Percentiles rank a stretch among this genome's conserved stretches.
Conservation (phyloP, 192 early-diverging fungal genomes). For the Coemansia sp. region DNA sequence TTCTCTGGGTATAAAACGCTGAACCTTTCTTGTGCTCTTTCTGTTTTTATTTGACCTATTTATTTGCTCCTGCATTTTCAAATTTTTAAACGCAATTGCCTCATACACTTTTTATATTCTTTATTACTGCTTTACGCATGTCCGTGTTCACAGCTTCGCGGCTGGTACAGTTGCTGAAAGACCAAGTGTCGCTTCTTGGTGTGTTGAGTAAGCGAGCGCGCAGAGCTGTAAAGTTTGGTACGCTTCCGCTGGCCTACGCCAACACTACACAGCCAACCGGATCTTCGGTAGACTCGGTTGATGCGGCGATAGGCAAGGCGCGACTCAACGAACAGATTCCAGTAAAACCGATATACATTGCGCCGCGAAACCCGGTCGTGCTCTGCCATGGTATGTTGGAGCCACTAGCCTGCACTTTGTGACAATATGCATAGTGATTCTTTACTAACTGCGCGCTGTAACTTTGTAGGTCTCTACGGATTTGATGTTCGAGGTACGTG, state of each 20-base stretch:
- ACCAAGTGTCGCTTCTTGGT: slow-evolving; percentile 21
- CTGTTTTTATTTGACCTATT: not conserved
- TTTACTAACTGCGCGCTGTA: not conserved
- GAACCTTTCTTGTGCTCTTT: not conserved
- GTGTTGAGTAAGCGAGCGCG: slow-evolving; percentile 19
- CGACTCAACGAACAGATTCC: slow-evolving; percentile 50
- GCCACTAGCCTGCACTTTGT: not conserved
- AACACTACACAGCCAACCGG: slow-evolving; percentile 13
- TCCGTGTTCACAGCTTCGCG: slow-evolving; percentile 36
- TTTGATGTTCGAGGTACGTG: slow-evolving; percentile 67
- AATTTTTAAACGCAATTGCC: not conserved
- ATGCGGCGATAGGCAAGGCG: slow-evolving; percentile 18
- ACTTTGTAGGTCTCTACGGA: slow-evolving; percentile 66
- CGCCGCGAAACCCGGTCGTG: slow-evolving; percentile 75
- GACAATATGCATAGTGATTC: not conserved
- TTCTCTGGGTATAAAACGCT: not conserved
- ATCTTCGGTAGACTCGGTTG: not conserved
- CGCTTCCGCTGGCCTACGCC: slow-evolving; percentile 34
- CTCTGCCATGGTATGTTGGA: slow-evolving; percentile 73
- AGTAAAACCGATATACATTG: slow-evolving; percentile 63
- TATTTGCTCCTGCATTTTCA: not conserved
- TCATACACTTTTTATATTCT: not conserved
- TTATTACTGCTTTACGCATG: slow-evolving; percentile 12
- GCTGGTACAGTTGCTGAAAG: slow-evolving; percentile 28
- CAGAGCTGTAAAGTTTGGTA: slow-evolving; percentile 23